Conservation (phyloP, 192 early-diverging fungal genomes). For the Backusella tuberculispora region DNA sequence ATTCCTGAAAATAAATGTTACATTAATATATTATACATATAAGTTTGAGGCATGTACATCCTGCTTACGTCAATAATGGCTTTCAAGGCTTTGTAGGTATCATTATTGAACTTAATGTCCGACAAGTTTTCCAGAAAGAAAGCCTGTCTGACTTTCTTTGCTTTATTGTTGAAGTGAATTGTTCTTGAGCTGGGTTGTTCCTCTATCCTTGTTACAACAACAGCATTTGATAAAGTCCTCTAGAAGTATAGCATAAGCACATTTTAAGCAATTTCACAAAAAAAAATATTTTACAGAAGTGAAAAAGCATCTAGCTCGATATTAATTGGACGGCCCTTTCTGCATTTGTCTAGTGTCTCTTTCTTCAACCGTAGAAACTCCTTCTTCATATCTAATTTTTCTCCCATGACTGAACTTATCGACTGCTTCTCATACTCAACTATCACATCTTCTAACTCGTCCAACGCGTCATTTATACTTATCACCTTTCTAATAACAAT, state of each 20-base stretch:
- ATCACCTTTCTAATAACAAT: not conserved
- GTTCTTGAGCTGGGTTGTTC: not conserved
- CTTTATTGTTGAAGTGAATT: not conserved
- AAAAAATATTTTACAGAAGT: not conserved
- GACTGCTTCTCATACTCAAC: slow-evolving; percentile 1
- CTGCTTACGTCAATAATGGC: not conserved
- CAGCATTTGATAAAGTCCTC: not conserved
- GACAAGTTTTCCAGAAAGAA: not conserved
- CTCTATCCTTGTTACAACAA: slow-evolving; percentile 1
- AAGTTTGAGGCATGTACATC: not conserved
- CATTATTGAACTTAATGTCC: not conserved
- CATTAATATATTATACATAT: slow-evolving; percentile 1
- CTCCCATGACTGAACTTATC: not conserved
- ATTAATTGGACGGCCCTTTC: not conserved
- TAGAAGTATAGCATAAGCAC: slow-evolving; percentile 1
- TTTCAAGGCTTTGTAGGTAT: slow-evolving; percentile 5
- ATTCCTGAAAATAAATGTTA: not conserved
- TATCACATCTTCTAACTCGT: slow-evolving; percentile 1
- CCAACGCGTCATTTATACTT: not conserved
- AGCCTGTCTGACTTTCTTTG: not conserved
- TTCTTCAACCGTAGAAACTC: not conserved
- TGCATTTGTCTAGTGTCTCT: not conserved
- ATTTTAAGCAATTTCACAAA: not conserved
- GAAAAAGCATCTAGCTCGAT: not conserved
- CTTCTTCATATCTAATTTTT: not conserved